phyloP scores from a whole-genome alignment of 768 basidiomycete species.

The Paxillus involutus region DNA sequence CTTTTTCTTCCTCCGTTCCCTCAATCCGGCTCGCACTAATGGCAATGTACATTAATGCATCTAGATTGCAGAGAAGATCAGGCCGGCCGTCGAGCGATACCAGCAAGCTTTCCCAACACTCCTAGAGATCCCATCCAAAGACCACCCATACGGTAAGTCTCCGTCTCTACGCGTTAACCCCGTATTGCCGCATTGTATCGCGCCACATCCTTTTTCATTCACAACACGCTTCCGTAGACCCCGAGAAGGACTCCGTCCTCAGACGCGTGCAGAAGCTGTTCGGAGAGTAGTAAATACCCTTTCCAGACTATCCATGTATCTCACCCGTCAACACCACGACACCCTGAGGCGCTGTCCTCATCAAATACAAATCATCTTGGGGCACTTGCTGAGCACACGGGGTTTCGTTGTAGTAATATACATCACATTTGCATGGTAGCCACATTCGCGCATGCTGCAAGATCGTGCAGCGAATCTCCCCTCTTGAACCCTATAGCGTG shows the following conservation, averaged over 20 bases:
- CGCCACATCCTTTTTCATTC: constrained; percentile 7
- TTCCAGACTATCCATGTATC: constrained; percentile 11
- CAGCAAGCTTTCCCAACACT: constrained; percentile 95
- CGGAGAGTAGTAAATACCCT: constrained; percentile 63
- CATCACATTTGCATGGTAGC: constrained; percentile 22
- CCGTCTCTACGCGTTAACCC: background rate
- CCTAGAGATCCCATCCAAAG: constrained; percentile 97
- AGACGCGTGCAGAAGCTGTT: constrained; percentile 97
- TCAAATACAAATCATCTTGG: constrained; percentile 3
- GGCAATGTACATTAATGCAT: constrained; percentile 11
- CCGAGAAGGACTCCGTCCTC: constrained; percentile 91
- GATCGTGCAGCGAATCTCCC: constrained; percentile 9
- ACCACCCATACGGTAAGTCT: constrained; percentile 90
- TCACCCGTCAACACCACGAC: constrained; percentile 5
- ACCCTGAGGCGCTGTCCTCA: constrained; percentile 6
- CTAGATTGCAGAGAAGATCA: constrained; percentile 95
- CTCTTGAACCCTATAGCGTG: constrained; percentile 8
- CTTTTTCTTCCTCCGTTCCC: constrained; percentile 7
- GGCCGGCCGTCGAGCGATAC: constrained; percentile 93
- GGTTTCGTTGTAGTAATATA: constrained; percentile 22
- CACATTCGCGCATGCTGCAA: constrained; percentile 12
- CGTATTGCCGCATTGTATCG: constrained; percentile 1
- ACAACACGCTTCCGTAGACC: constrained; percentile 56
- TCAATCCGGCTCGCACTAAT: constrained; percentile 4
- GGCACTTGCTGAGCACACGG: constrained; percentile 19